phyloP scores from a whole-genome alignment of 2,329 filamentous ascomycete genomes.

The Pseudogymnoascus sp. region DNA sequence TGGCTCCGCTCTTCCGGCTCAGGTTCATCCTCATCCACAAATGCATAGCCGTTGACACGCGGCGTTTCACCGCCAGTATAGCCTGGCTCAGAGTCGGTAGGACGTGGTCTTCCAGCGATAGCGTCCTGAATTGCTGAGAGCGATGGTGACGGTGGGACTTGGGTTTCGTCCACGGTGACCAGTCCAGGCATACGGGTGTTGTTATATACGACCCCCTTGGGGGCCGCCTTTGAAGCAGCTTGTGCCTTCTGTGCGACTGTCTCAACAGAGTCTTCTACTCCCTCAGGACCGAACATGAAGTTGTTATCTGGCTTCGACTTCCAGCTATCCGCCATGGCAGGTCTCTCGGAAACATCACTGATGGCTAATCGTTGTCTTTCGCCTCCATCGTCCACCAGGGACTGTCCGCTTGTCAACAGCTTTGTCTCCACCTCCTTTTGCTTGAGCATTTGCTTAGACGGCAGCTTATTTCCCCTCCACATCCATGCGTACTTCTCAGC shows the following conservation, averaged over 20 bases:
- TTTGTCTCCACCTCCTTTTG: conserved; percentile 55
- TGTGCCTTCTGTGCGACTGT: conserved; percentile 65
- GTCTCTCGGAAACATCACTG: conserved; percentile 60
- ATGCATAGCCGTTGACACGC: conserved; percentile 85
- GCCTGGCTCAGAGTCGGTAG: conserved; percentile 54
- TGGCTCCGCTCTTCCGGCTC: conserved; percentile 36
- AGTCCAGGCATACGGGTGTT: conserved; percentile 69
- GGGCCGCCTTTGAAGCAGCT: conserved; percentile 62
- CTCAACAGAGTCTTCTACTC: conserved; percentile 49
- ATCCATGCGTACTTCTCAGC: conserved; percentile 85
- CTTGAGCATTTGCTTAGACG: conserved; percentile 67
- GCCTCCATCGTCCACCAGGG: conserved; percentile 47
- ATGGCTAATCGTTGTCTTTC: conserved; percentile 54
- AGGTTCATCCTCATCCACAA: conserved; percentile 72
- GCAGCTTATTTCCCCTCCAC: conserved; percentile 80
- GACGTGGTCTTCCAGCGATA: conserved; percentile 64
- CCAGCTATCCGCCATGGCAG: conserved; percentile 72
- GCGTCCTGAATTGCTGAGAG: conserved; percentile 78
- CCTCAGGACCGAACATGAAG: conserved; percentile 77
- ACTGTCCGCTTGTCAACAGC: conserved; percentile 38
- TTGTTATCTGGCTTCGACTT: conserved; percentile 67
- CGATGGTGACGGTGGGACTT: conserved; percentile 67
- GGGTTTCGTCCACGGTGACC: conserved; percentile 32
- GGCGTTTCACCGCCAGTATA: conserved; percentile 66
- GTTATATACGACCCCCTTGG: conserved; percentile 69